phyloP scores from a whole-genome alignment of 2,329 filamentous ascomycete species.

The Fusarium marasasianum region DNA sequence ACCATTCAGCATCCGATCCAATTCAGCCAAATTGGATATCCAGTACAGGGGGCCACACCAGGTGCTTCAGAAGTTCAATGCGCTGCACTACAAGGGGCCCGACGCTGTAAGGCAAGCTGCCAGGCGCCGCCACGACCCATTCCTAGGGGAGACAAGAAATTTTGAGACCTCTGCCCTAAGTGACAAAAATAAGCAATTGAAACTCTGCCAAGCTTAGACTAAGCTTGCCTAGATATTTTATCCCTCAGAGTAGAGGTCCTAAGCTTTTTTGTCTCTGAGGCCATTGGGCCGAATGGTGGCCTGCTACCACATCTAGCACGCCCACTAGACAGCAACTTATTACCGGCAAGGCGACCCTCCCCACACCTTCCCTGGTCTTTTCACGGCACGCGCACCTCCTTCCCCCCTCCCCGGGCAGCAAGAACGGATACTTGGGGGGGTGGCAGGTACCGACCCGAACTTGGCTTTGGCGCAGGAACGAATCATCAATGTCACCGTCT shows the following conservation, averaged over 20 bases:
- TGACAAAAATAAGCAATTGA: background rate
- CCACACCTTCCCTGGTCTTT: constrained; percentile 28
- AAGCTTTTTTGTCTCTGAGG: background rate
- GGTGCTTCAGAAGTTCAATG: constrained; percentile 2
- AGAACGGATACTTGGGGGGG: constrained; percentile 17
- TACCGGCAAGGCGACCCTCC: constrained; percentile 19
- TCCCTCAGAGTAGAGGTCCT: background rate
- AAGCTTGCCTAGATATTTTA: background rate
- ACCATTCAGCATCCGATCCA: constrained; percentile 4
- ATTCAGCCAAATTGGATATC: constrained; percentile 24
- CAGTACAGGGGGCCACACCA: constrained; percentile 9
- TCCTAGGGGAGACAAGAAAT: background rate
- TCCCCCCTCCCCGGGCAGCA: background rate
- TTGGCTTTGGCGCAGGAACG: constrained; percentile 34
- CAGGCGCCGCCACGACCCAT: constrained; percentile 9
- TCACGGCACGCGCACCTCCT: constrained; percentile 30
- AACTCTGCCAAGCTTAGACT: background rate
- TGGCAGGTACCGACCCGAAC: constrained; percentile 36
- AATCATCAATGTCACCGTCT: constrained; percentile 40
- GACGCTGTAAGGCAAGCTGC: constrained; percentile 16
- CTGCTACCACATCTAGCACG: background rate
- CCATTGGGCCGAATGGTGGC: background rate
- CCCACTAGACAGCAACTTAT: constrained; percentile 20
- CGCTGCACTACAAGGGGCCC: constrained; percentile 1
- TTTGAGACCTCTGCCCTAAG: background rate